Conservation (phyloP, 768 basidiomycete genomes). For the Lactarius tabidus region DNA sequence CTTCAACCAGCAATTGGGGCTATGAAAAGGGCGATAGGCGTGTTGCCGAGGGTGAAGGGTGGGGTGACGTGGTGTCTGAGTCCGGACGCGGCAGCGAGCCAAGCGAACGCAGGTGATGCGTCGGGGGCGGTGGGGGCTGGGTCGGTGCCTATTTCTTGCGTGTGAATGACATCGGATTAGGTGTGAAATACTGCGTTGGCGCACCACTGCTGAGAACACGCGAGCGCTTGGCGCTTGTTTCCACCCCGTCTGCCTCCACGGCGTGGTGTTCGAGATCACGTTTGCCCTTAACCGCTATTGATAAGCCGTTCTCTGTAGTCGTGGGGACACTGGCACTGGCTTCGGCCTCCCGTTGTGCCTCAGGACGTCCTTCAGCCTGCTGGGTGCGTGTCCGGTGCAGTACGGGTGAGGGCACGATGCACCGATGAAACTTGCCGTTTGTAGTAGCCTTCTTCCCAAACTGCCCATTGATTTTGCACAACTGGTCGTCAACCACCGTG, state of each 20-base stretch:
- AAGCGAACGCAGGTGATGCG: slow-evolving; percentile 18
- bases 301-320: not conserved
- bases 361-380: slow-evolving; percentile 25
- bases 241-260: not conserved
- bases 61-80: not conserved
- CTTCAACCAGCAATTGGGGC: slow-evolving; percentile 1
- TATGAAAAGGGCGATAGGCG: not conserved
- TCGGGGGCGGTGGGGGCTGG: slow-evolving; percentile 14
- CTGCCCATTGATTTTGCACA: slow-evolving; percentile 58
- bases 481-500: slow-evolving; percentile 52
- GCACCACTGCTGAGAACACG: slow-evolving; percentile 7
- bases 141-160: slow-evolving; percentile 34
- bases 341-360: slow-evolving; percentile 22
- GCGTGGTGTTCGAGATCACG: slow-evolving; percentile 12
- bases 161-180: slow-evolving; percentile 35
- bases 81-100: slow-evolving; percentile 4
- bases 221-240: slow-evolving; percentile 3
- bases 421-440: slow-evolving; percentile 40
- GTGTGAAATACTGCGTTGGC: slow-evolving; percentile 28
- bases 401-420: slow-evolving; percentile 1
- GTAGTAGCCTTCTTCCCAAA: slow-evolving; percentile 60
- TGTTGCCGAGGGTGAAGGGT: not conserved
- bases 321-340: not conserved
- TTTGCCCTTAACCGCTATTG: slow-evolving; percentile 21
- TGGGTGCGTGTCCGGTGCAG: slow-evolving; percentile 21